Evolutionary conservation across 1,284 basidiomycete species (phyloP), one percentile per base, ranked within the genome.

Genomic region (Apiotrichum gamsii): DNA sequence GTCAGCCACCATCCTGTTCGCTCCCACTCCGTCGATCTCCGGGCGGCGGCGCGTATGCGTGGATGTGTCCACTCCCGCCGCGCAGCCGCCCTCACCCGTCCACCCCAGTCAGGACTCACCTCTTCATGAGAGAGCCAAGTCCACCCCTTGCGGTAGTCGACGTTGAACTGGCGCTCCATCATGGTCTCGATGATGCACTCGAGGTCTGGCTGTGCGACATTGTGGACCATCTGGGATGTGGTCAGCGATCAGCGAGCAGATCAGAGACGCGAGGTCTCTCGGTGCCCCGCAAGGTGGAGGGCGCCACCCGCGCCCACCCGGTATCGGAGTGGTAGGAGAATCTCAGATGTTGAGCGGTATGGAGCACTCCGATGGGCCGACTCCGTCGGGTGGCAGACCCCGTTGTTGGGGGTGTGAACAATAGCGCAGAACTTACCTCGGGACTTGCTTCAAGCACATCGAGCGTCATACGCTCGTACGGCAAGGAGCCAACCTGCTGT

Each of bases 161-260:
- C 49, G 30, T 45, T 47, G 5, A 43, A 35, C 30, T 54, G 48
- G 15, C 37, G 33, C 36, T 54, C 44, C 35, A 60, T 38, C 38
- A 51, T 37, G 16, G 41, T 35, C 30, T 45, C 43, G 14, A 60
- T 47, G 21, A 55, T 38, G 6, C 24, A 45, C 45, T 60, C 56
- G 18, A 60, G 49, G 36, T 60, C 59, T 11, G 59, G 59, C 44
- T 60, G 59, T 2, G 59, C 46, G 8, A 60, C 55, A 21, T 60
- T 60, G 52, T 60, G 59, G n/a, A 58, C 43, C 39, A 60, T 60
- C 56, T 59, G 36, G 14, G 8, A 14, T n/a, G 20, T 6, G 25
- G 25, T 33, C 37, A 45, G 37, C 34, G 36, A 19, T 8, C 1
- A 8, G 36, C 35, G 5, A 36, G 23, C 19, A 16, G 24, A 20